Conservation (phyloP, 164 flowering plant species). For the Chimonanthus praecox region DNA sequence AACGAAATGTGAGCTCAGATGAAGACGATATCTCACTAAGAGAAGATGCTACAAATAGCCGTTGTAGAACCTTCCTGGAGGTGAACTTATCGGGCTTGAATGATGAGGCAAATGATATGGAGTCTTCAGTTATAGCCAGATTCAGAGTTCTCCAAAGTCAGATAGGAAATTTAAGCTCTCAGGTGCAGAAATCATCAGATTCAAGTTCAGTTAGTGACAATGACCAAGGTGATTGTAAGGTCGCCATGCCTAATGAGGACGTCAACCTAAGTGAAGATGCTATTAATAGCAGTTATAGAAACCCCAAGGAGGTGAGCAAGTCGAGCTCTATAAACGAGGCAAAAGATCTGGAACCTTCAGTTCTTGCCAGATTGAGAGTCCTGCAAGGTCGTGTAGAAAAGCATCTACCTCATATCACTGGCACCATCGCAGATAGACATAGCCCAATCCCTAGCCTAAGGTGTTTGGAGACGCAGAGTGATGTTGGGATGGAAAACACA, state of each 20-base stretch:
- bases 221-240: background rate
- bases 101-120: slow-evolving; percentile 21
- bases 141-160: slow-evolving; percentile 33
- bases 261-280: no score
- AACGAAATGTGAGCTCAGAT: slow-evolving; percentile 5
- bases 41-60: background rate
- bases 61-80: slow-evolving; percentile 4
- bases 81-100: slow-evolving; percentile 9
- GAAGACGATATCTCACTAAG: background rate
- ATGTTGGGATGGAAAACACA: slow-evolving; percentile 9
- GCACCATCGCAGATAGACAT: background rate
- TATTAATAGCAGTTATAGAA: no score
- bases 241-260: no score
- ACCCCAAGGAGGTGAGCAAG: no score
- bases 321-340: no score
- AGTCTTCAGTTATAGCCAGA: slow-evolving; percentile 39
- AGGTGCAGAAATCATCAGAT: background rate
- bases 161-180: slow-evolving; percentile 20
- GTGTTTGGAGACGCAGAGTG: background rate
- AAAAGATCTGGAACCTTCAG: no score
- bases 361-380: no score
- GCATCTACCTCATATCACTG: background rate
- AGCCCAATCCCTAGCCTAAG: background rate
- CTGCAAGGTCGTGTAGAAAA: background rate
- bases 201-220: background rate